Conservation (phyloP, 129 eudicot genomes). For the Smallanthus sonchifolius region DNA sequence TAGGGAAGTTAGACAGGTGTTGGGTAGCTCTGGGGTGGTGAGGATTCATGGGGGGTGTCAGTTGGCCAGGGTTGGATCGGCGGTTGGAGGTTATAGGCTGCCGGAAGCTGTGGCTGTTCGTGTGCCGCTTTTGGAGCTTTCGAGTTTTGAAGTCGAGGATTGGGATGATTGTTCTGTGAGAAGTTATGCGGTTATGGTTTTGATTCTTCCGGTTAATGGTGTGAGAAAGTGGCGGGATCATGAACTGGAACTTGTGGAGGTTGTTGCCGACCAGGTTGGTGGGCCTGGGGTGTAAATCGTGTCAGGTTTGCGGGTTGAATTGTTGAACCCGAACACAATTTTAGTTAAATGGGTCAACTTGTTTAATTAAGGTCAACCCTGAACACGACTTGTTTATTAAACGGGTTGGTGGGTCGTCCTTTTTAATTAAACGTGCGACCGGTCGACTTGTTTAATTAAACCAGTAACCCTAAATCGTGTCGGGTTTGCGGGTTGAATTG, state of each 20-base stretch:
- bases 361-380: too few species aligned
- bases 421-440: too few species aligned
- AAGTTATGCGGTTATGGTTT: constrained; percentile 50
- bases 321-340: too few species aligned
- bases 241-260: constrained; percentile 49
- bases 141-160: constrained; percentile 29
- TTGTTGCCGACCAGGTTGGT: constrained; percentile 45
- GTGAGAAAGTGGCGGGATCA: constrained; percentile 47
- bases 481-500: too few species aligned
- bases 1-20: constrained; percentile 34
- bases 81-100: constrained; percentile 15
- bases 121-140: constrained; percentile 39
- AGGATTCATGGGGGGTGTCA: constrained; percentile 33
- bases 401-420: too few species aligned
- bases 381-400: too few species aligned
- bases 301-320: too few species aligned
- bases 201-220: constrained; percentile 39
- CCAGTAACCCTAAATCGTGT: neutral
- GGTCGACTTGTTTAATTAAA: too few species aligned
- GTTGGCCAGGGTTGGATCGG: constrained; percentile 30
- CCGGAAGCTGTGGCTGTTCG: constrained; percentile 45
- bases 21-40: constrained; percentile 36
- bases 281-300: neutral
- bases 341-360: too few species aligned
- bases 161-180: constrained; percentile 31